Conservation (phyloP, 2,329 filamentous ascomycete species). For the Trichoderma afroharzianum region DNA sequence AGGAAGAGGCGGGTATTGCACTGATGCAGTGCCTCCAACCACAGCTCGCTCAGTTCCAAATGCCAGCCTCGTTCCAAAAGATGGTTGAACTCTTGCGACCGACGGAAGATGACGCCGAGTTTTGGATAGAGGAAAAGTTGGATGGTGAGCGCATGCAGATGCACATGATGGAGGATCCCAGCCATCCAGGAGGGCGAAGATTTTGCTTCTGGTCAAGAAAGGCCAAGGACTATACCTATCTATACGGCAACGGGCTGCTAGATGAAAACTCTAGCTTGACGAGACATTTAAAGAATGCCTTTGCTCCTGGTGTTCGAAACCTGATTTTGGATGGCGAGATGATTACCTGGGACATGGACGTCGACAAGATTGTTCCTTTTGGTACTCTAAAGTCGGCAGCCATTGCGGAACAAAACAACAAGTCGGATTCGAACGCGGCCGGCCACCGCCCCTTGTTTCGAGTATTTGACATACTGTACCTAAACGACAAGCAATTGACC, state of each 20-base stretch:
- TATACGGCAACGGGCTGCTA: constrained; percentile 76
- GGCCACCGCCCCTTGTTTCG: constrained; percentile 68
- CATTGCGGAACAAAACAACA: constrained; percentile 65
- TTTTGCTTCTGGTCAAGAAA: constrained; percentile 95
- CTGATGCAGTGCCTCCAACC: constrained; percentile 97
- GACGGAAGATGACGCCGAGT: constrained; percentile 68
- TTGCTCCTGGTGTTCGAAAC: constrained; percentile 72
- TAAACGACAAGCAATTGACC: constrained; percentile 78
- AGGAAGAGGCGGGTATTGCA: constrained; percentile 68
- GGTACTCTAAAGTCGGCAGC: constrained; percentile 92
- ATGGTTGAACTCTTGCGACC: constrained; percentile 67
- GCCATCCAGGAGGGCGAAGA: constrained; percentile 61
- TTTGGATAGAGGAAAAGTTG: constrained; percentile 97
- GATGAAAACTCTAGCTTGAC: constrained; percentile 77
- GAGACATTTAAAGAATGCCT: constrained; percentile 72
- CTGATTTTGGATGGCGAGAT: constrained; percentile 96
- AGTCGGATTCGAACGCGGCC: constrained; percentile 49
- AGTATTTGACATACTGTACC: constrained; percentile 85
- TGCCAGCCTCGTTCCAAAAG: constrained; percentile 70
- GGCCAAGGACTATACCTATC: constrained; percentile 91
- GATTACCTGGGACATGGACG: constrained; percentile 92
- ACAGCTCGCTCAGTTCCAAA: constrained; percentile 89
- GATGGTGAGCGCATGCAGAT: constrained; percentile 97
- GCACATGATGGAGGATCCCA: constrained; percentile 75
- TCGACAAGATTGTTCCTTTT: constrained; percentile 82